These are phyloP conservation scores for Dillenia turbinata DNA, from an alignment of 164 flowering plant species.

Conservation along the genomic window DNA sequence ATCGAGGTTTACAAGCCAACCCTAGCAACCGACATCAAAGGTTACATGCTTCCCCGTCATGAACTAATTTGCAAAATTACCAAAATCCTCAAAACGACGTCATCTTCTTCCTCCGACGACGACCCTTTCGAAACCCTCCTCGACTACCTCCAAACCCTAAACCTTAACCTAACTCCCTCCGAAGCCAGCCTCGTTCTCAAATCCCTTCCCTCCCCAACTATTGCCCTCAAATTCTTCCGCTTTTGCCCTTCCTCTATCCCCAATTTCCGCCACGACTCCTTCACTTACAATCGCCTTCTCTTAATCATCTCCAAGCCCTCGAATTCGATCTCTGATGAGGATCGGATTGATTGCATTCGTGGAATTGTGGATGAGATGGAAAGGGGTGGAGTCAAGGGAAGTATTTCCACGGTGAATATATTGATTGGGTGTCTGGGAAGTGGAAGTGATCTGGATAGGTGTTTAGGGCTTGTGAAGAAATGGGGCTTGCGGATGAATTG, in stretches of 20 bases:
- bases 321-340: slow-evolving; percentile 12
- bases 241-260: slow-evolving; percentile 50
- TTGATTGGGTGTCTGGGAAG: slow-evolving; percentile 52
- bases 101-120: slow-evolving; percentile 8
- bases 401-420: slow-evolving; percentile 77
- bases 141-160: slow-evolving; percentile 47
- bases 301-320: slow-evolving; percentile 48
- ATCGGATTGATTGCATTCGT: slow-evolving; percentile 27
- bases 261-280: slow-evolving; percentile 62
- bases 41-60: slow-evolving; percentile 80
- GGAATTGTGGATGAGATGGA: slow-evolving; percentile 59
- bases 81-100: slow-evolving; percentile 43
- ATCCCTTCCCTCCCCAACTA: slow-evolving; percentile 46
- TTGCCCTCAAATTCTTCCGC: slow-evolving; percentile 65
- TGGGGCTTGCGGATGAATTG: slow-evolving; percentile 69
- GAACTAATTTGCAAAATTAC: slow-evolving; percentile 68
- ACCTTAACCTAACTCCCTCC: slow-evolving; percentile 48
- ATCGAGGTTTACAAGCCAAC: slow-evolving; percentile 40
- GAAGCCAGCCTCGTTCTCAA: slow-evolving; percentile 79
- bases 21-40: slow-evolving; percentile 46
- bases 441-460: slow-evolving; percentile 32
- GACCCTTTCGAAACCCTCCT: slow-evolving; percentile 50
- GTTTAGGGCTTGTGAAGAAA: slow-evolving; percentile 52
- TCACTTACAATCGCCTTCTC: slow-evolving; percentile 71
- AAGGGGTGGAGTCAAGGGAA: slow-evolving; percentile 35